phyloP scores from a whole-genome alignment of 1,139 yeast genomes.

The Saccharomyces hybrid region DNA sequence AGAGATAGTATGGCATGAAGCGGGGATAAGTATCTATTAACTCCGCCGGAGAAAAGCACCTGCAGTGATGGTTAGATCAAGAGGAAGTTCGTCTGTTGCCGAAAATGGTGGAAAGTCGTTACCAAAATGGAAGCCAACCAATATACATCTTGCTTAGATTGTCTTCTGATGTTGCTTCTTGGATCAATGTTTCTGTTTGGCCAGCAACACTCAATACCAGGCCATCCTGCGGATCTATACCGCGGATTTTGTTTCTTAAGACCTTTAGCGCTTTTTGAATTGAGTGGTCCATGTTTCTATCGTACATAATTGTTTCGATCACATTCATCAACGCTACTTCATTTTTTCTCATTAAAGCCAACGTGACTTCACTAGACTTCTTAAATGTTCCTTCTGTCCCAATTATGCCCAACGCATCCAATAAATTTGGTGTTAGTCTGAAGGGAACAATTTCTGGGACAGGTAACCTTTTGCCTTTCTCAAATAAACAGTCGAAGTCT shows the following conservation, averaged over 20 bases:
- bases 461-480: conserved; percentile 44
- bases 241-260: conserved; percentile 75
- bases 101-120: conserved; percentile 4
- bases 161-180: conserved; percentile 69
- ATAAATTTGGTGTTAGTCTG: conserved; percentile 78
- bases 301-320: conserved; percentile 86
- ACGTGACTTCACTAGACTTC: conserved; percentile 78
- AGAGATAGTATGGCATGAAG: neutral
- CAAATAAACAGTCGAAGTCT: conserved; percentile 94
- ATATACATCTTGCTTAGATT: conserved; percentile 80
- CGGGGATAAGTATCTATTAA: neutral
- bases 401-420: conserved; percentile 85
- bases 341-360: conserved; percentile 61
- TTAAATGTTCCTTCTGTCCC: conserved; percentile 91
- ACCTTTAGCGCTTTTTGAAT: conserved; percentile 53
- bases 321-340: conserved; percentile 89
- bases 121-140: conserved; percentile 87
- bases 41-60: neutral
- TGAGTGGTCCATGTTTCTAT: conserved; percentile 34
- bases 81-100: neutral
- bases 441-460: conserved; percentile 92
- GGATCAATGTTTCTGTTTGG: conserved; percentile 83
- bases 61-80: neutral
- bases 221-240: conserved; percentile 75
- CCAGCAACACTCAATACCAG: conserved; percentile 86